These are phyloP conservation scores for Lineolata rhizophorae DNA, from an alignment of 495 filamentous ascomycete genomes.

Conservation along the genomic window DNA sequence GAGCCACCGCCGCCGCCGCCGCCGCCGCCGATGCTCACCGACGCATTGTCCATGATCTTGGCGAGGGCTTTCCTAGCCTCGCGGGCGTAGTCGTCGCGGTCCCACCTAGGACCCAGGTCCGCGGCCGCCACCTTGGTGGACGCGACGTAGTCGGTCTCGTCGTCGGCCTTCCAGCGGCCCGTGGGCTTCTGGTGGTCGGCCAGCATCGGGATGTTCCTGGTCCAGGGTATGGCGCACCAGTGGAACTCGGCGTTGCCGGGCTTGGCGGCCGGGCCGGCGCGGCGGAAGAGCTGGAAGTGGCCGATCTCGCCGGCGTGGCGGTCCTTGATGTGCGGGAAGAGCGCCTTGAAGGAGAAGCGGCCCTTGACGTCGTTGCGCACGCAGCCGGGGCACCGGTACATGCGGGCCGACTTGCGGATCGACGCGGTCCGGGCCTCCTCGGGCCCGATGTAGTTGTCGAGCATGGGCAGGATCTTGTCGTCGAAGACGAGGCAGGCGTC, in stretches of 20 bases:
- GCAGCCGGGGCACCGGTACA: constrained; percentile 10
- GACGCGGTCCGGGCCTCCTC: too few species aligned
- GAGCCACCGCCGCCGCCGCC: too few species aligned
- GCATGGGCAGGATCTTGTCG: constrained; percentile 4
- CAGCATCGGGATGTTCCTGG: constrained; percentile 11
- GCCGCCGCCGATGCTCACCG: too few species aligned
- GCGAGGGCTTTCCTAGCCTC: too few species aligned
- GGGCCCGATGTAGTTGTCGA: too few species aligned
- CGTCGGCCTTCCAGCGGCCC: constrained; percentile 10
- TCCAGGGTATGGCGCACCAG: constrained; percentile 12
- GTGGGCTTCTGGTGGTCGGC: constrained; percentile 8
- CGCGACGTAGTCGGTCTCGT: constrained; percentile 4
- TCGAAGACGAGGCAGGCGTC: constrained; percentile 8
- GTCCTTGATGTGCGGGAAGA: constrained; percentile 3
- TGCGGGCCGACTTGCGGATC: constrained; percentile 1
- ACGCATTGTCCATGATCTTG: too few species aligned
- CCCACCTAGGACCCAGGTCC: too few species aligned
- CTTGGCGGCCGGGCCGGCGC: constrained; percentile 3
- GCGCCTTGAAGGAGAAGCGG: constrained; percentile 2
- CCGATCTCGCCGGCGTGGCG: constrained; percentile 2
- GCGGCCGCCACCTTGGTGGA: too few species aligned
- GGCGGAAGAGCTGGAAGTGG: constrained; percentile 4
- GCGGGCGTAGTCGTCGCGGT: too few species aligned
- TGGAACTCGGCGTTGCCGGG: too few species aligned
- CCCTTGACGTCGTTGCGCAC: constrained; percentile 1